Evolutionary conservation across 139 green algal genomes (phyloP).

Genomic region (Tetraselmis striata): DNA sequence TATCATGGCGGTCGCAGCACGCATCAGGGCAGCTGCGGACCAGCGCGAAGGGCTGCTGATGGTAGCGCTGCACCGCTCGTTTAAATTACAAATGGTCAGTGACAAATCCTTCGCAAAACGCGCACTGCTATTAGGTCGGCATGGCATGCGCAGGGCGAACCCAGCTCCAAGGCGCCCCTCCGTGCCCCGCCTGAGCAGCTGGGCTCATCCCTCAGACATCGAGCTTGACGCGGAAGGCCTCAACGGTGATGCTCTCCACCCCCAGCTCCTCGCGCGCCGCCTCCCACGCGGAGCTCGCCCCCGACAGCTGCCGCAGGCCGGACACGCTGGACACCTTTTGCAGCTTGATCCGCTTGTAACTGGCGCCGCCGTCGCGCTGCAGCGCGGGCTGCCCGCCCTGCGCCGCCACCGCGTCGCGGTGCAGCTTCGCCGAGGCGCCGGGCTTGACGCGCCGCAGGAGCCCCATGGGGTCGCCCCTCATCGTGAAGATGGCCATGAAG

Average conservation of each 20-base stretch:
- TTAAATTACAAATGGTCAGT: too few relatives aligned
- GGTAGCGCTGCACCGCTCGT: too few relatives aligned
- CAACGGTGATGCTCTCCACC: background rate
- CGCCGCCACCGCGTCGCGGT: background rate
- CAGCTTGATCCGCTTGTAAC: background rate
- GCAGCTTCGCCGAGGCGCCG: background rate
- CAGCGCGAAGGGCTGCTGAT: too few relatives aligned
- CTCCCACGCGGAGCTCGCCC: background rate
- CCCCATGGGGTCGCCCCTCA: background rate
- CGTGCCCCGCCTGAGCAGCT: too few relatives aligned
- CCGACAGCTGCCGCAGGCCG: background rate
- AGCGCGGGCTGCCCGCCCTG: background rate
- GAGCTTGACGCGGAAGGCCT: background rate
- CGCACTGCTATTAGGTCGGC: too few relatives aligned
- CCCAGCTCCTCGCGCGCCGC: background rate
- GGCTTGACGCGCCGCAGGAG: background rate
- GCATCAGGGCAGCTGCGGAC: too few relatives aligned
- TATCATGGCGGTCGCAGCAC: too few relatives aligned
- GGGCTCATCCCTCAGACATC: too few relatives aligned
- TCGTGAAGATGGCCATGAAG: background rate
- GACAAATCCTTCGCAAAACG: too few relatives aligned
- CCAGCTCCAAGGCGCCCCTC: too few relatives aligned
- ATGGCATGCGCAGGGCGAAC: too few relatives aligned
- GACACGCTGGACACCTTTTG: too few relatives aligned
- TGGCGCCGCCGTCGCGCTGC: background rate